phyloP scores from a whole-genome alignment of 2,329 filamentous ascomycete species.

The Diaporthe vexans region DNA sequence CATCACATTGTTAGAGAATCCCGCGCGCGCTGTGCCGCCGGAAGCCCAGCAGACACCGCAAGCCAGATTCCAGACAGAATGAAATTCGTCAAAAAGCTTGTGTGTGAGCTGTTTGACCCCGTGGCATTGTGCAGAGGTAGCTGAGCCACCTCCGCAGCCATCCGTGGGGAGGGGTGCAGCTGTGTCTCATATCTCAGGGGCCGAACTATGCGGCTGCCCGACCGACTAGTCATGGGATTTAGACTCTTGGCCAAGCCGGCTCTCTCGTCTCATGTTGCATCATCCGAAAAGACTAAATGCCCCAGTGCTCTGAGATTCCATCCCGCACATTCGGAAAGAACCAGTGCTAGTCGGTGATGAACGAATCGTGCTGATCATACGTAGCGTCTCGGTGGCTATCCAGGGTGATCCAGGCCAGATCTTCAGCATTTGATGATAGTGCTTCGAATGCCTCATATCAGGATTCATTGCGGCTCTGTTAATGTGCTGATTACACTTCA shows the following conservation, averaged over 20 bases:
- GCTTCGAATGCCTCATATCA: neutral
- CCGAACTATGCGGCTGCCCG: slow-evolving; percentile 6
- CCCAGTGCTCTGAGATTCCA: neutral
- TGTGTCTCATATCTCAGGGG: slow-evolving; percentile 29
- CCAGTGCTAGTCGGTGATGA: neutral
- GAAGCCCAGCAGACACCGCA: neutral
- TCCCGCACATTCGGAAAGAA: slow-evolving; percentile 1
- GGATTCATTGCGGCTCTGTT: too few relatives aligned
- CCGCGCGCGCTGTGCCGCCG: neutral
- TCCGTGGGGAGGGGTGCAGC: neutral
- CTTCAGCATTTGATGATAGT: neutral
- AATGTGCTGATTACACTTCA: too few relatives aligned
- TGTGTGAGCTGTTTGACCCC: neutral
- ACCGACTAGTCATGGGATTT: slow-evolving; percentile 6
- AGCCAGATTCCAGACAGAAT: neutral
- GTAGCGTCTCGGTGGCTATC: neutral
- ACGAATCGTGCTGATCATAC: slow-evolving; percentile 25
- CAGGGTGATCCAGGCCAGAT: neutral
- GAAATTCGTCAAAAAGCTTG: neutral
- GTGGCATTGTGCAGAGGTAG: neutral
- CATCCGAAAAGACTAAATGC: slow-evolving; percentile 27
- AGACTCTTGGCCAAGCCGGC: slow-evolving; percentile 23
- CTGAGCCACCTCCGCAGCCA: slow-evolving; percentile 29
- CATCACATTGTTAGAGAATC: neutral
- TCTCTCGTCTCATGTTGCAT: slow-evolving; percentile 27